Conservation (phyloP, 164 flowering plant species). For the Kingdonia uniflora region DNA sequence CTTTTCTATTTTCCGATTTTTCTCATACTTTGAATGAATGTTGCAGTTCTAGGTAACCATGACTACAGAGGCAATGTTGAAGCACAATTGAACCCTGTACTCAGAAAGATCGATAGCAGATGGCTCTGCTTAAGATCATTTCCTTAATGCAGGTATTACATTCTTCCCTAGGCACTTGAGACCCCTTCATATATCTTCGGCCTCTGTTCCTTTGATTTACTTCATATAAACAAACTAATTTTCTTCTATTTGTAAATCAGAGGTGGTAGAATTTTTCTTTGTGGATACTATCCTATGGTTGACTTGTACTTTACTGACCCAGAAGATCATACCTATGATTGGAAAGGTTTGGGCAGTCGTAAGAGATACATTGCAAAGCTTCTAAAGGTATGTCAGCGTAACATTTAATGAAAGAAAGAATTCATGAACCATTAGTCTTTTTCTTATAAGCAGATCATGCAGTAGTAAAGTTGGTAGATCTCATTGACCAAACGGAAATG, state of each 20-base stretch:
- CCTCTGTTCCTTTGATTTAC: too few species aligned
- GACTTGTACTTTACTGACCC: constrained; percentile 28
- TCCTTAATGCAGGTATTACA: constrained; percentile 44
- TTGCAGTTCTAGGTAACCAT: constrained; percentile 87
- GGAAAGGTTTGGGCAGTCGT: constrained; percentile 35
- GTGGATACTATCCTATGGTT: constrained; percentile 44
- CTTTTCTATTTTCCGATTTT: too few species aligned
- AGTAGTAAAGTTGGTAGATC: too few species aligned
- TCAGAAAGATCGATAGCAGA: constrained; percentile 37
- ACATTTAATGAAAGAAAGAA: too few species aligned
- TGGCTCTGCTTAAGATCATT: too few species aligned
- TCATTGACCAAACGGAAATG: too few species aligned
- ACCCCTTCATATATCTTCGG: too few species aligned
- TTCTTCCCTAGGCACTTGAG: neutral
- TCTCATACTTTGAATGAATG: neutral
- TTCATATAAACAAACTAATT: too few species aligned
- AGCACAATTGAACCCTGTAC: constrained; percentile 67
- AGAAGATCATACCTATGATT: constrained; percentile 27
- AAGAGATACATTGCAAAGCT: constrained; percentile 21
- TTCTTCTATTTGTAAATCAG: constrained; percentile 11
- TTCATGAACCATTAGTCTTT: too few species aligned
- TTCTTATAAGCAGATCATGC: too few species aligned
- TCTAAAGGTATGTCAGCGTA: constrained; percentile 23
- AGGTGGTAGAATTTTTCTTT: constrained; percentile 36
- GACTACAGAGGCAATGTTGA: constrained; percentile 80